These are phyloP conservation scores for Clohesyomyces aquaticus DNA, from an alignment of 495 filamentous ascomycete genomes.

Conservation along the genomic window DNA sequence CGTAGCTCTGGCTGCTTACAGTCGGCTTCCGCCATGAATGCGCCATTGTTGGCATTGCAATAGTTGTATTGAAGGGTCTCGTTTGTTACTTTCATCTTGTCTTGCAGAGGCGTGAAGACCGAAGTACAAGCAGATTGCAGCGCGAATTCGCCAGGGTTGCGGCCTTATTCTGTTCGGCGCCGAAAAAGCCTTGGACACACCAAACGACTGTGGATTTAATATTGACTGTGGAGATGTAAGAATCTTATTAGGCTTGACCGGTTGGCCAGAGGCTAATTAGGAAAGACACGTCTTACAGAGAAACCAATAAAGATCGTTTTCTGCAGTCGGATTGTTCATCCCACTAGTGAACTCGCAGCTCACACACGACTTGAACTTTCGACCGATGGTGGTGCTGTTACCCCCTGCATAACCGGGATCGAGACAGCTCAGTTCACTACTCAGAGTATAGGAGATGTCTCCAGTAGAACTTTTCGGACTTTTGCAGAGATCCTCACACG, in stretches of 20 bases:
- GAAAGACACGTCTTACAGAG: slow-evolving; percentile 12
- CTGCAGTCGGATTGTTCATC: neutral
- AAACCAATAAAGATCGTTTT: slow-evolving; percentile 24
- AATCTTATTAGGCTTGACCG: neutral
- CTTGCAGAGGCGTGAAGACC: slow-evolving; percentile 1
- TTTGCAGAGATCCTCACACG: slow-evolving; percentile 19
- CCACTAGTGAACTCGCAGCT: slow-evolving; percentile 9
- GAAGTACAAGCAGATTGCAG: slow-evolving; percentile 4
- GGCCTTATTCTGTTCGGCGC: neutral
- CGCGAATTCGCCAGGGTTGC: neutral
- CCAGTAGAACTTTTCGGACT: neutral
- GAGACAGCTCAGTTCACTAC: slow-evolving; percentile 13
- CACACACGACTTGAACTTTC: slow-evolving; percentile 17
- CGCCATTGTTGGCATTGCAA: slow-evolving; percentile 1
- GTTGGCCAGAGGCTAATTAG: neutral
- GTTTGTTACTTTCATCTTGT: slow-evolving; percentile 1
- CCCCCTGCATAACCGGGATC: slow-evolving; percentile 11
- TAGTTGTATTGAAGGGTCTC: slow-evolving; percentile 14
- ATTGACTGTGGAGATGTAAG: slow-evolving; percentile 7
- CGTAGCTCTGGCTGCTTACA: too few relatives aligned
- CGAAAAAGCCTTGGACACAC: slow-evolving; percentile 23
- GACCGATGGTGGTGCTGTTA: slow-evolving; percentile 12
- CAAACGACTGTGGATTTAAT: slow-evolving; percentile 12
- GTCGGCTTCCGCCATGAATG: slow-evolving; percentile 5
- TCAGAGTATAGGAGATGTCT: slow-evolving; percentile 9